These are phyloP conservation scores for Colletotrichum sidae DNA, from an alignment of 2,329 filamentous ascomycete genomes.

Conservation along the genomic window DNA sequence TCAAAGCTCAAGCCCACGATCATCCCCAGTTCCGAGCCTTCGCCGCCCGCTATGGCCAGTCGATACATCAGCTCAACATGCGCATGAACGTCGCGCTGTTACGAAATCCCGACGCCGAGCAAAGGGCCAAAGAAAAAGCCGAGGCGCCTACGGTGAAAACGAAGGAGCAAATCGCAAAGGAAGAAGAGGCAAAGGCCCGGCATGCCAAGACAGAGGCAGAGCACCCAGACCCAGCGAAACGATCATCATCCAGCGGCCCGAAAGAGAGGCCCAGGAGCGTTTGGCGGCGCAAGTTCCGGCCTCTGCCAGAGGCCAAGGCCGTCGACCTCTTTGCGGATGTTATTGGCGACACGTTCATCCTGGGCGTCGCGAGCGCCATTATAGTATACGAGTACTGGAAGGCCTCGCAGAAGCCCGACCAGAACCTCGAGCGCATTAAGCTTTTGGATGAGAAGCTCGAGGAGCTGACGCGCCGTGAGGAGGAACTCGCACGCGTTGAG, in stretches of 20 bases:
- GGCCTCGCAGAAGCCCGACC: constrained; percentile 69
- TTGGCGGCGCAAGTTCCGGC: constrained; percentile 72
- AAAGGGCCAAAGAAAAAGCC: constrained; percentile 70
- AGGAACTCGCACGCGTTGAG: constrained; percentile 58
- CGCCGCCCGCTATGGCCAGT: constrained; percentile 71
- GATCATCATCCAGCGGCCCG: neutral
- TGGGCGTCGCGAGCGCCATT: constrained; percentile 66
- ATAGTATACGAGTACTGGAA: constrained; percentile 73
- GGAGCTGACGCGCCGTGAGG: constrained; percentile 61
- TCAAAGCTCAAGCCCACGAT: constrained; percentile 74
- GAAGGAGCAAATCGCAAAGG: constrained; percentile 68
- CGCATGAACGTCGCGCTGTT: constrained; percentile 69
- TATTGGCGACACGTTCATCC: constrained; percentile 72
- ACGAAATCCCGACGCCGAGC: constrained; percentile 68
- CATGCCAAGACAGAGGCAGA: constrained; percentile 49
- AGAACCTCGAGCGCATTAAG: constrained; percentile 64
- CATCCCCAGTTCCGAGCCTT: constrained; percentile 70
- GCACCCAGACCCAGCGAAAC: constrained; percentile 11
- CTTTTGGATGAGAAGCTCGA: constrained; percentile 61
- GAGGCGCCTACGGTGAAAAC: constrained; percentile 75
- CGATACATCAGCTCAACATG: constrained; percentile 76
- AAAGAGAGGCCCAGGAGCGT: constrained; percentile 55
- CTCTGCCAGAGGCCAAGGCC: constrained; percentile 73
- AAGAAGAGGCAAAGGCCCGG: constrained; percentile 58
- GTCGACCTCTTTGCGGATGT: constrained; percentile 77